A percentile compares a stretch with the other conserved stretches of the same genome.
phyloP scores from a whole-genome alignment of 371 early-diverging fungal species.

The Dichotomocladium elegans region DNA sequence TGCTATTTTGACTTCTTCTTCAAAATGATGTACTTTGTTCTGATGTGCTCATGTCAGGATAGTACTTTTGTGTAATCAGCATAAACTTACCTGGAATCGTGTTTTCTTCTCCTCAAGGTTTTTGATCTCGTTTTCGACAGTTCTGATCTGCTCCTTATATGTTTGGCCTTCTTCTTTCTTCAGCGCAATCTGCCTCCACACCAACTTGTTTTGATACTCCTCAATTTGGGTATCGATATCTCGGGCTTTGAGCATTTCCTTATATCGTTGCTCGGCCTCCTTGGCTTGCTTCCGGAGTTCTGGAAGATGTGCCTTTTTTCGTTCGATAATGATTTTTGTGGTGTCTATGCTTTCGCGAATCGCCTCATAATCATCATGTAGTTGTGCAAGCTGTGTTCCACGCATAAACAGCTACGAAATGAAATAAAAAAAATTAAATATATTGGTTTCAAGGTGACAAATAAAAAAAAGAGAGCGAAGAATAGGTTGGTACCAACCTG shows the following conservation, averaged over 20 bases:
- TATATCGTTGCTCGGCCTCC: conserved; percentile 55
- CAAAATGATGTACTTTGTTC: conserved; percentile 32
- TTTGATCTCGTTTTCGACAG: not conserved
- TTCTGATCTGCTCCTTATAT: conserved; percentile 18
- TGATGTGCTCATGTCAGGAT: not conserved
- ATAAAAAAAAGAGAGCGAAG: too few relatives aligned
- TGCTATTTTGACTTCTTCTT: conserved; percentile 37
- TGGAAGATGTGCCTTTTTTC: conserved; percentile 58
- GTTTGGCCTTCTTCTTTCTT: conserved; percentile 33
- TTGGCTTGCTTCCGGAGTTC: conserved; percentile 56
- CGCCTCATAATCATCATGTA: conserved; percentile 65
- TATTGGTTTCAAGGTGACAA: too few relatives aligned
- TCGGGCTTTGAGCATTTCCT: conserved; percentile 63
- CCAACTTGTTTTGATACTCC: conserved; percentile 62
- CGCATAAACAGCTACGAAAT: conserved; percentile 67
- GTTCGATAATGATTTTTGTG: conserved; percentile 49
- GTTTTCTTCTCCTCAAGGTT: not conserved
- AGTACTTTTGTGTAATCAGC: not conserved
- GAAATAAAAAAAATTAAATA: too few relatives aligned
- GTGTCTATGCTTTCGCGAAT: conserved; percentile 68
- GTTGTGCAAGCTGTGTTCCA: conserved; percentile 82
- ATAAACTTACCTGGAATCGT: not conserved
- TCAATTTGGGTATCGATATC: conserved; percentile 60
- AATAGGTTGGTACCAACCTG: conserved; percentile 33
- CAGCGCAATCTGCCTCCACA: conserved; percentile 68